phyloP scores from a whole-genome alignment of 2,329 filamentous ascomycete species.

The Penicillium sp. region DNA sequence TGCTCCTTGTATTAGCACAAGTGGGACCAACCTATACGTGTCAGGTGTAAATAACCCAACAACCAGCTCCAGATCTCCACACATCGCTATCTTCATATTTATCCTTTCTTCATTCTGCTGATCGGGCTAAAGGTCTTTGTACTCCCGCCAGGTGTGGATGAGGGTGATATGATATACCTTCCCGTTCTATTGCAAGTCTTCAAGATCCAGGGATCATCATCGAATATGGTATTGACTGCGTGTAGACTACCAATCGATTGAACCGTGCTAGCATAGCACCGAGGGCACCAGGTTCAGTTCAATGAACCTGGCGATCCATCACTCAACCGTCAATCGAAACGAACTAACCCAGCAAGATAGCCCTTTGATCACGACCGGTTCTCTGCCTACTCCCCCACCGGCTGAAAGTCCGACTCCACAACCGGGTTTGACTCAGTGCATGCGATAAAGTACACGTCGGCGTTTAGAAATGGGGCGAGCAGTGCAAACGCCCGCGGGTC shows the following conservation, averaged over 20 bases:
- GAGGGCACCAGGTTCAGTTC: not conserved
- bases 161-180: not conserved
- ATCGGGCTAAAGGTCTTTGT: not conserved
- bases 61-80: not conserved
- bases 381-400: not conserved
- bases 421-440: too few relatives aligned
- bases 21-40: too few relatives aligned
- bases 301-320: not conserved
- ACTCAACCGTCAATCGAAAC: not conserved
- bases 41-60: too few relatives aligned
- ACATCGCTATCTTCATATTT: not conserved
- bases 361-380: not conserved
- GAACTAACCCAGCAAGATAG: not conserved
- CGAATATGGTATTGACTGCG: not conserved
- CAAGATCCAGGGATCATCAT: not conserved
- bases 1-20: too few relatives aligned
- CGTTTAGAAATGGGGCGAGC: not conserved
- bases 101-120: not conserved
- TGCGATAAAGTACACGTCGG: not conserved
- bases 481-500: not conserved
- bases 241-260: not conserved
- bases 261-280: not conserved
- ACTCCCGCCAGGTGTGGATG: not conserved
- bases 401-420: not conserved
- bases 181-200: not conserved